These are phyloP conservation scores for Xanthoconium purpureum DNA, from an alignment of 768 basidiomycete species.

Conservation along the genomic window DNA sequence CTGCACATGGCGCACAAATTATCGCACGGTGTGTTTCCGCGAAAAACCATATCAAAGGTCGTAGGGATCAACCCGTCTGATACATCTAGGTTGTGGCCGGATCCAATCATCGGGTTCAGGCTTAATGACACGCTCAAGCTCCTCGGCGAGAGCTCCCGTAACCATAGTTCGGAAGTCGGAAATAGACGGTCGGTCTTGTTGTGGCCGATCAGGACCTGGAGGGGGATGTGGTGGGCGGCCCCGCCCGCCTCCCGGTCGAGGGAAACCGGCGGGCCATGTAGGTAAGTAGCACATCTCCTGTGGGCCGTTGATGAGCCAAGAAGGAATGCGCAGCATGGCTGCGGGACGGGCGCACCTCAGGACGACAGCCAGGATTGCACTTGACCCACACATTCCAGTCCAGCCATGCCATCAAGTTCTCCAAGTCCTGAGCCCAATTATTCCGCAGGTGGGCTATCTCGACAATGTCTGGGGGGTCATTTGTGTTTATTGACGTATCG, in stretches of 20 bases:
- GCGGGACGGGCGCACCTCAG: slow-evolving; percentile 37
- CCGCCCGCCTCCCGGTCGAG: neutral
- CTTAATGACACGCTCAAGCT: neutral
- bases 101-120: slow-evolving; percentile 15
- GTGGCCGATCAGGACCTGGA: neutral
- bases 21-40: neutral
- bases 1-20: too few relatives aligned
- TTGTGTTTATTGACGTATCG: slow-evolving; percentile 8
- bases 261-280: slow-evolving; percentile 22
- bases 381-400: slow-evolving; percentile 52
- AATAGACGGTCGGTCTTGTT: neutral
- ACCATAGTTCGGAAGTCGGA: neutral
- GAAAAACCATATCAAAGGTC: neutral
- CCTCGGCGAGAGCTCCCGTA: neutral
- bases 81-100: slow-evolving; percentile 22
- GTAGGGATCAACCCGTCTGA: slow-evolving; percentile 11
- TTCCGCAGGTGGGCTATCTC: slow-evolving; percentile 11
- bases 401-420: slow-evolving; percentile 45
- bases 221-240: neutral
- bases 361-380: slow-evolving; percentile 44
- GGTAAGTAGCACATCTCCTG: slow-evolving; percentile 30
- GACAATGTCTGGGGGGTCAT: neutral
- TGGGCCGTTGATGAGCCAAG: neutral
- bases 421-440: slow-evolving; percentile 36
- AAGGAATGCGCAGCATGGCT: neutral